Percentiles rank a stretch among this genome's conserved stretches.
Evolutionary conservation across 1,139 yeast species (phyloP).

Genomic region (Scheffersomyces stambukii): DNA sequence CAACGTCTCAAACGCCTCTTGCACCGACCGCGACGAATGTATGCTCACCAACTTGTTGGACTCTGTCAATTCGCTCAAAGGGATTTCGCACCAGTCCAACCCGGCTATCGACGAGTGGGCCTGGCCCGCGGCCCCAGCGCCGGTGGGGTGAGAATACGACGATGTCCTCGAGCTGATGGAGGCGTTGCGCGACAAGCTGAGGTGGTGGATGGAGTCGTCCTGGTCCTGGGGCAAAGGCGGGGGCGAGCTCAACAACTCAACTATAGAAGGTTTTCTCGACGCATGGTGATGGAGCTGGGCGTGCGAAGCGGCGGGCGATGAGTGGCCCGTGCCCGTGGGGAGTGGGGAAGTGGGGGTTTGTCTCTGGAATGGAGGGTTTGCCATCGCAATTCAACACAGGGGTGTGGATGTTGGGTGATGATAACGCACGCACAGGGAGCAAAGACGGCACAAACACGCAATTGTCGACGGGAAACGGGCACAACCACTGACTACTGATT

Average conservation of each 20-base stretch:
- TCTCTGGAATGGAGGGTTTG: too few species aligned
- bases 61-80: conserved; percentile 70
- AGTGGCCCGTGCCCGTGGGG: conserved; percentile 1
- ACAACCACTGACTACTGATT: too few species aligned
- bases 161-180: conserved; percentile 29
- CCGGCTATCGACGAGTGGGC: conserved; percentile 8
- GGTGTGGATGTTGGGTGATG: too few species aligned
- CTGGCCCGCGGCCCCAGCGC: not conserved
- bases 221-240: conserved; percentile 54
- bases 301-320: conserved; percentile 7
- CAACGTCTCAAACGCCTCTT: conserved; percentile 80
- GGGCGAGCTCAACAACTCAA: conserved; percentile 78
- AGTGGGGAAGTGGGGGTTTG: too few species aligned
- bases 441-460: too few species aligned
- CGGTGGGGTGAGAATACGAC: conserved; percentile 5
- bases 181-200: conserved; percentile 43
- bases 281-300: conserved; percentile 14
- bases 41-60: conserved; percentile 72
- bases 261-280: conserved; percentile 69
- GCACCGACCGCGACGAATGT: conserved; percentile 62
- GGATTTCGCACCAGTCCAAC: conserved; percentile 72
- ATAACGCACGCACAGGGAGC: too few species aligned
- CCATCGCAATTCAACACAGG: too few species aligned
- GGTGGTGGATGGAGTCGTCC: conserved; percentile 30
- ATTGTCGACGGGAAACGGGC: too few species aligned